Conservation (phyloP, 2,329 filamentous ascomycete genomes). For the Emergomyces africanus region DNA sequence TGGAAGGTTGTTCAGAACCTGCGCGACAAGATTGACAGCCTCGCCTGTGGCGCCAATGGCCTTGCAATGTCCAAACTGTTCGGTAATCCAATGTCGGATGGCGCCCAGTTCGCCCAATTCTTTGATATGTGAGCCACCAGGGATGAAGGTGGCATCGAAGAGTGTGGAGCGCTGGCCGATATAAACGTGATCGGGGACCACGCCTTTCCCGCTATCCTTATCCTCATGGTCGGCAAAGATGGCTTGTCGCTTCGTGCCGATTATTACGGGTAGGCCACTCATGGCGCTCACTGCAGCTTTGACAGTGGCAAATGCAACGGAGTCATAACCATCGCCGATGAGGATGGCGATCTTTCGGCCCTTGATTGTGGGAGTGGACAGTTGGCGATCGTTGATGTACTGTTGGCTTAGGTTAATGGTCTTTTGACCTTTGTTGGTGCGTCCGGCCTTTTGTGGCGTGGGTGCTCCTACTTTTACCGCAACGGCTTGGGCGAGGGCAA, state of each 20-base stretch:
- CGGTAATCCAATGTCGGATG: conserved; percentile 62
- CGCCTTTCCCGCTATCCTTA: conserved; percentile 13
- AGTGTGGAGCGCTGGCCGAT: conserved; percentile 64
- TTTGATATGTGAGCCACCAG: conserved; percentile 44
- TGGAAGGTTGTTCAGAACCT: conserved; percentile 31
- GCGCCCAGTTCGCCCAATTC: conserved; percentile 57
- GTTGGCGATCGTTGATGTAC: conserved; percentile 59
- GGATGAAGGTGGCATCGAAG: conserved; percentile 68
- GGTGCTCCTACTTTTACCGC: conserved; percentile 53
- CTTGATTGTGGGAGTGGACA: conserved; percentile 52
- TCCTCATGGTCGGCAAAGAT: conserved; percentile 51
- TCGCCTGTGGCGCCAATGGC: conserved; percentile 64
- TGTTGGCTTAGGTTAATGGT: conserved; percentile 60
- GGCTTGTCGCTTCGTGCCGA: conserved; percentile 53
- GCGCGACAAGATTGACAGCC: conserved; percentile 50
- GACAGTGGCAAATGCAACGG: conserved; percentile 50
- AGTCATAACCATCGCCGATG: conserved; percentile 31
- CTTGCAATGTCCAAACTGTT: conserved; percentile 74
- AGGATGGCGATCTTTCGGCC: conserved; percentile 48
- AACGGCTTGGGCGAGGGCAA: conserved; percentile 54
- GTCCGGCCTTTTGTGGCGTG: conserved; percentile 40
- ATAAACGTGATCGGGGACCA: conserved; percentile 61
- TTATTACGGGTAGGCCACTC: conserved; percentile 54
- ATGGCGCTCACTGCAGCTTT: conserved; percentile 49
- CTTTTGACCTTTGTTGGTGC: conserved; percentile 53